A percentile compares a stretch with the other conserved stretches of the same genome.
Evolutionary conservation across 2,329 filamentous ascomycete genomes (phyloP).

Genomic region (Fusarium sp.): DNA sequence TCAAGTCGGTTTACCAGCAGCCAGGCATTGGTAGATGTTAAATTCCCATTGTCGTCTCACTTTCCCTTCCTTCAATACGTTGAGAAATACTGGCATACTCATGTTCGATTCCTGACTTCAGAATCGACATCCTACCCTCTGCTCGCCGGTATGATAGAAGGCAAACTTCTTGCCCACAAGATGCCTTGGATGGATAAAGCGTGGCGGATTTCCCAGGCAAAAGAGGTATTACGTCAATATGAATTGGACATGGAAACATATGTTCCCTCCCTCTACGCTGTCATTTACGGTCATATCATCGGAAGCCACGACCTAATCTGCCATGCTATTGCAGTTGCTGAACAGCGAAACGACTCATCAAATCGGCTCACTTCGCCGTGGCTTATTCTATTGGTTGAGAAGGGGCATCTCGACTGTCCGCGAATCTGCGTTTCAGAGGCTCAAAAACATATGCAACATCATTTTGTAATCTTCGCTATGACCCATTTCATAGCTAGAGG

Average conservation of each 20-base stretch:
- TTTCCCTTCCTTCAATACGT: neutral
- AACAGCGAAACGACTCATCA: neutral
- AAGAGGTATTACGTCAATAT: fast-evolving
- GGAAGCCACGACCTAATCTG: neutral
- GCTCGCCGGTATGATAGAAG: neutral
- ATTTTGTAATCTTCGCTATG: fast-evolving
- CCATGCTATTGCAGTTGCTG: neutral
- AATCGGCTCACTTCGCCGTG: neutral
- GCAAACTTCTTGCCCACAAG: neutral
- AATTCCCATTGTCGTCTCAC: neutral
- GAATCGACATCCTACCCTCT: neutral
- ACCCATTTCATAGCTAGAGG: neutral
- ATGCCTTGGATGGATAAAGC: neutral
- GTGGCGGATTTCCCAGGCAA: neutral
- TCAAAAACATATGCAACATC: neutral
- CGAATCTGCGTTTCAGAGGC: neutral
- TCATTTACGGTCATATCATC: neutral
- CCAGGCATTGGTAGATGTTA: neutral
- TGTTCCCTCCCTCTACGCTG: neutral
- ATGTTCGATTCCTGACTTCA: neutral
- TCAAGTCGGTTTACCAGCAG: neutral
- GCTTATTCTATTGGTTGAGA: neutral
- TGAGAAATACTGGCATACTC: neutral
- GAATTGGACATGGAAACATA: too few species aligned
- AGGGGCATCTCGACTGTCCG: neutral